Evolutionary conservation across 148 eudicot genomes (phyloP).

Genomic region (Suaeda aralocaspica): DNA sequence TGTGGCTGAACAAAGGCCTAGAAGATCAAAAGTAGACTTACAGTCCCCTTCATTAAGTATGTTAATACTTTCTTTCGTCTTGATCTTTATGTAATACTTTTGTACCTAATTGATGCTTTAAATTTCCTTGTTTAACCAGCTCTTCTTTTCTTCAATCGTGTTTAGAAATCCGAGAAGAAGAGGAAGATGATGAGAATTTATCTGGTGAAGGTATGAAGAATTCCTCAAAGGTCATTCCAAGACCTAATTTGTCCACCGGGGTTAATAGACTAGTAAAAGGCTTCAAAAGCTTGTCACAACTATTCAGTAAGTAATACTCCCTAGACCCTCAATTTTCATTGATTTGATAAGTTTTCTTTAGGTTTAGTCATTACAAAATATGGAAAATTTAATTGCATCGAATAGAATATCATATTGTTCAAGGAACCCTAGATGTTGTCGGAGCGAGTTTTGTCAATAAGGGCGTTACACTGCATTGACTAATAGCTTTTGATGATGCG

Average conservation of each 20-base stretch:
- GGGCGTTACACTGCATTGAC: too few species aligned
- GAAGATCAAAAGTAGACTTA: conserved; percentile 32
- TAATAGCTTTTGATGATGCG: too few species aligned
- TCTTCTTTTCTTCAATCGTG: background rate
- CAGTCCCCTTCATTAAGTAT: conserved; percentile 31
- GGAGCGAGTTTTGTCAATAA: too few species aligned
- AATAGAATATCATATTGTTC: background rate
- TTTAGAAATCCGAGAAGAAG: conserved; percentile 39
- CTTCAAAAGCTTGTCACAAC: conserved; percentile 65
- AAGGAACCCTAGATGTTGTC: background rate
- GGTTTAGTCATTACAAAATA: background rate
- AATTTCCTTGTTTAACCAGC: background rate
- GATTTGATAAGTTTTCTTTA: background rate
- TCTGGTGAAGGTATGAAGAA: conserved; percentile 42
- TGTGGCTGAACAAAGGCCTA: conserved; percentile 39
- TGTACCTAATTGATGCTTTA: background rate
- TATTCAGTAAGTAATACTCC: conserved; percentile 51
- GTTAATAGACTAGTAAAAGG: conserved; percentile 59
- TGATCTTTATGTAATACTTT: background rate
- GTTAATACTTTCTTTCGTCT: background rate
- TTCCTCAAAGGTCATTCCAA: conserved; percentile 42
- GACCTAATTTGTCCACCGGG: conserved; percentile 42
- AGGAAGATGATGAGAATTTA: conserved; percentile 43
- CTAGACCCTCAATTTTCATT: background rate
- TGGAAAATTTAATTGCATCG: background rate